phyloP scores from a whole-genome alignment of 345 rosid genomes.

The Atalantia buxifolia region DNA sequence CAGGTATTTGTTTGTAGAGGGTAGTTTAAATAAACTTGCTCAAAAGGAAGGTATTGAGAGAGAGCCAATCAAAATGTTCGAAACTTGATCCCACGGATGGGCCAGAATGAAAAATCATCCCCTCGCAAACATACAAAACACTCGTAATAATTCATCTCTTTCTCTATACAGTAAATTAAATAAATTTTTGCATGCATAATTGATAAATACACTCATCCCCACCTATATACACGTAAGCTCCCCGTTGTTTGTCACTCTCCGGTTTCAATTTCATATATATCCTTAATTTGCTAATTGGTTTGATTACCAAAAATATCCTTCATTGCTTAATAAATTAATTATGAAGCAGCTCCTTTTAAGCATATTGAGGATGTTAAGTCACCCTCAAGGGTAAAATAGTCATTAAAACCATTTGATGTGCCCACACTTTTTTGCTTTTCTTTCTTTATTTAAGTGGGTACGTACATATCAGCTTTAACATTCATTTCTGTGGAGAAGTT shows the following conservation, averaged over 20 bases:
- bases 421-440: background rate
- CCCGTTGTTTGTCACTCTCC: slow-evolving; percentile 7
- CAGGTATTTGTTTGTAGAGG: slow-evolving; percentile 29
- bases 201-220: slow-evolving; percentile 2
- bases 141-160: slow-evolving; percentile 30
- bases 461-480: background rate
- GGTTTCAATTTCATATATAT: background rate
- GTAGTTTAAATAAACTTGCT: slow-evolving; percentile 29
- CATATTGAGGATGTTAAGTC: slow-evolving; percentile 19
- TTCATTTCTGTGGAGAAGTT: background rate
- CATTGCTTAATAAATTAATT: background rate
- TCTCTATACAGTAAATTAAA: background rate
- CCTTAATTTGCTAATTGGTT: background rate
- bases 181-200: slow-evolving; percentile 23
- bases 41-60: slow-evolving; percentile 11
- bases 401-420: slow-evolving; percentile 4
- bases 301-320: slow-evolving; percentile 11
- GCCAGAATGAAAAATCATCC: slow-evolving; percentile 31
- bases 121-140: slow-evolving; percentile 31
- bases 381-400: slow-evolving; percentile 18
- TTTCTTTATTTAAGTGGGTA: background rate
- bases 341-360: slow-evolving; percentile 7
- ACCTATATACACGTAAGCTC: slow-evolving; percentile 19
- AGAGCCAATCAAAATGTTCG: slow-evolving; percentile 31
- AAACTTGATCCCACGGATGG: slow-evolving; percentile 46